Evolutionary conservation across 2,329 filamentous ascomycete genomes (phyloP), one percentile per base, ranked within the genome.

Genomic region (Clarireedia sp.): DNA sequence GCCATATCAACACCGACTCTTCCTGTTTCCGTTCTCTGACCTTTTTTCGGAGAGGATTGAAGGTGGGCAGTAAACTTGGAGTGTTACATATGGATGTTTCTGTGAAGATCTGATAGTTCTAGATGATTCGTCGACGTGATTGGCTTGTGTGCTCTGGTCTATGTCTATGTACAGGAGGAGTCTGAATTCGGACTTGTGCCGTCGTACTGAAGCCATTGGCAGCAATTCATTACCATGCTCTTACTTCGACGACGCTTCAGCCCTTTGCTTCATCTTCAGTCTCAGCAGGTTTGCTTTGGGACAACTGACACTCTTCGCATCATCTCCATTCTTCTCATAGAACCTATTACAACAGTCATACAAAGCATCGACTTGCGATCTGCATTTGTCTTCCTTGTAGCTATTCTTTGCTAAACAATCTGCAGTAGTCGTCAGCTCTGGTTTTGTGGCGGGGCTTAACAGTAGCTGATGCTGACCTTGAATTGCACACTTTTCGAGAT

Each of bases 281-380:
- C 82, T 82, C 56, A 99, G 74, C 55, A 96, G 75, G 62, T 78
- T 81, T 7, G 89, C 81, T 69, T 92, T 92, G 0, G 94, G 94
- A 68, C 94, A 99, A 74, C 89, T 94, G 19, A 85, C 82, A 2
- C 86, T 87, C 43, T 78, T 83, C 33, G 89, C 90, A 23, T 83
- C 73, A 55, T 95, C 85, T 16, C 94, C 91, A 57, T 88, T 81
- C 56, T 81, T 78, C 64, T 85, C 75, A 72, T 99, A 97, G 69
- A 97, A 96, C 12, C 82, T 80, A 66, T 91, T 85, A 72, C 94
- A 99, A 73, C 94, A 99, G 64, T 94, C 86, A 71, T 97, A 99
- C 23, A 99, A 75, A 2, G 90, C 89, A 69, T 92, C 85, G 55
- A 99, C 80, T 66, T 90, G 76, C 17, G 74, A 70, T 67, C 86